These are phyloP conservation scores for Metarhizium robertsii DNA, from an alignment of 2,329 filamentous ascomycete genomes.

Conservation along the genomic window DNA sequence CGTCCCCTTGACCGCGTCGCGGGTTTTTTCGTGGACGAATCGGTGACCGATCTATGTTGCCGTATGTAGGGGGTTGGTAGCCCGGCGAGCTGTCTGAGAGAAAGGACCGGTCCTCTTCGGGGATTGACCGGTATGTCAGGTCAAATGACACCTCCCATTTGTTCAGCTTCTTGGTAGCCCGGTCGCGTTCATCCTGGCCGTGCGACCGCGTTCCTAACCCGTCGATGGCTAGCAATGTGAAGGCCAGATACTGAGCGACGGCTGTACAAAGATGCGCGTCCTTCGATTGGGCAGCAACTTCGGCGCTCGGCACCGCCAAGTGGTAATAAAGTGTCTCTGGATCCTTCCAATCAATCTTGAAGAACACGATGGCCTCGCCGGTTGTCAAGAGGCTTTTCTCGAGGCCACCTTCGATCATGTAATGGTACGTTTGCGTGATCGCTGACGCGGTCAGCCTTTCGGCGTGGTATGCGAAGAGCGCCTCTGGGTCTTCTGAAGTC, in stretches of 20 bases:
- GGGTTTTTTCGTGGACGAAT: background rate
- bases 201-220: background rate
- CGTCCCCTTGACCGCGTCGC: background rate
- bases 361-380: constrained; percentile 33
- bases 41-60: constrained; percentile 12
- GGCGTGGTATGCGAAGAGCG: constrained; percentile 22
- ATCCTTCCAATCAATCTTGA: constrained; percentile 23
- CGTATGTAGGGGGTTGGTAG: constrained; percentile 12
- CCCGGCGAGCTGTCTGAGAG: constrained; percentile 5
- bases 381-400: constrained; percentile 34
- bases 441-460: constrained; percentile 30
- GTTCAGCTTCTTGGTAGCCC: background rate
- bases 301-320: constrained; percentile 18
- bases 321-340: constrained; percentile 21
- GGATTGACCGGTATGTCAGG: constrained; percentile 13
- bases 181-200: background rate
- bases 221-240: constrained; percentile 18
- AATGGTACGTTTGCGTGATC: constrained; percentile 37
- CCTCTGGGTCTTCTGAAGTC: constrained; percentile 16
- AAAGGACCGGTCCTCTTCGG: constrained; percentile 9
- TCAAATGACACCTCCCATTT: constrained; percentile 17
- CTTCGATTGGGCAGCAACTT: constrained; percentile 14
- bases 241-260: constrained; percentile 19
- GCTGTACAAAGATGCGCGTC: constrained; percentile 14
- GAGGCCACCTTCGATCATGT: constrained; percentile 37